Conservation (phyloP, 805 yeast species). For the Cyberlindnera bimundalis region DNA sequence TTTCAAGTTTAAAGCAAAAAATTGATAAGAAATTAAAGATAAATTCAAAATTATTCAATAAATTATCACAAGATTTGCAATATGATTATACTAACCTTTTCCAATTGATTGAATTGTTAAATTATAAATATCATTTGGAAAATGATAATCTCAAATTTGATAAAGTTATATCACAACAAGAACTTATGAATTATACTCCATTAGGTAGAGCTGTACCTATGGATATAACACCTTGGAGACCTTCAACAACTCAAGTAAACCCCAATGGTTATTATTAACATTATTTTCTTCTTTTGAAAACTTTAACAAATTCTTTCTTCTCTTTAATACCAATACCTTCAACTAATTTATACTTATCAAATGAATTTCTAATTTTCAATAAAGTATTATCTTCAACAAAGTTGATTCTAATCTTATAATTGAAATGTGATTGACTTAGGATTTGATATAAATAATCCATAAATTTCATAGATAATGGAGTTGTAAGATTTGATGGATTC, state of each 20-base stretch:
- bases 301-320: slow-evolving; percentile 42
- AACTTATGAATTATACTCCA: slow-evolving; percentile 19
- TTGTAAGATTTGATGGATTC: slow-evolving; percentile 29
- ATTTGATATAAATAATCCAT: slow-evolving; percentile 20
- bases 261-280: slow-evolving; percentile 6
- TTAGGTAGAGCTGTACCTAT: slow-evolving; percentile 26
- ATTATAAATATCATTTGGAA: slow-evolving; percentile 41
- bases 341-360: slow-evolving; percentile 49
- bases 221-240: slow-evolving; percentile 19
- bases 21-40: too few species aligned
- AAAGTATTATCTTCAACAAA: slow-evolving; percentile 23
- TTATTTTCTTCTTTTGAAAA: slow-evolving; percentile 28
- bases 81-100: slow-evolving; percentile 38
- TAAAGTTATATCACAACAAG: slow-evolving; percentile 7
- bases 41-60: too few species aligned
- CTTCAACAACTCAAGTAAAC: slow-evolving; percentile 3
- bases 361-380: slow-evolving; percentile 27
- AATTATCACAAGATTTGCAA: slow-evolving; percentile 19
- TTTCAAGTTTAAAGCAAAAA: too few species aligned
- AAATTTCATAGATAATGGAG: slow-evolving; percentile 28
- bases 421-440: slow-evolving; percentile 21
- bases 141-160: slow-evolving; percentile 32
- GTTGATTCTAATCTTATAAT: slow-evolving; percentile 27
- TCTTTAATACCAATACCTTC: slow-evolving; percentile 38
- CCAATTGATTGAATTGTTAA: slow-evolving; percentile 38